Evolutionary conservation across 192 early-diverging fungal genomes (phyloP), one percentile per base, ranked within the genome.

Genomic region (Lobosporangium transversale): DNA sequence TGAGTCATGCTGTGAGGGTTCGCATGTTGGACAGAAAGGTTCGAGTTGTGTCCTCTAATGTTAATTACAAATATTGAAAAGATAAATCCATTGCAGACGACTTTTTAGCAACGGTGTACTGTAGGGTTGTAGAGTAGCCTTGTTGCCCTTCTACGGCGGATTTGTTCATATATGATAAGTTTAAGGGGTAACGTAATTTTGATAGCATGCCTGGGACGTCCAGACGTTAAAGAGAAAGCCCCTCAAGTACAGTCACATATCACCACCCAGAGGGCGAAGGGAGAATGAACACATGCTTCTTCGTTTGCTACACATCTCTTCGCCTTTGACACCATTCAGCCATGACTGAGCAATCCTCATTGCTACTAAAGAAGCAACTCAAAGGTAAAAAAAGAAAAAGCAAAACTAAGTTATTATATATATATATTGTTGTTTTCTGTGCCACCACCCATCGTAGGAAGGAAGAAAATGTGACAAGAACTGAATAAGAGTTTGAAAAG

Each of bases 321-420:
- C 37, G 14, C 37, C 37, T 40, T 40, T 40, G 8, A 40, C 37
- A 40, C 4, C 53, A 35, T 3, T 23, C 8, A 23, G 32, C 27
- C 48, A 49, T 57, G 70, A 23, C 62, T 24, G 80, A 84, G 23
- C 83, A 82, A 40, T 68, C 79, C 17, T 55, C 78, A 48, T 74
- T 87, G 26, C 58, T 87, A 17, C 75, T 87, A 27, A 50, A 62
- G 40, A 79, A 70, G 74, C 86, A 87, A 53, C 70, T 87, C 49
- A 78, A 51, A 80, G 84, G 85, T 83, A 66, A 68, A 24, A 49
- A 23, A 35, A 35, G 20, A 17, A 1, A 49, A 21, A 49, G 47
- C 9, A 23, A 23, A 21, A 1, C 23, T 49, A 14, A 20, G 1
- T 58, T 58, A n/a, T 31, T 21, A 37, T 56, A 58, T 42, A 55